Percentiles rank a stretch among this genome's conserved stretches.
Evolutionary conservation across 2,329 filamentous ascomycete genomes (phyloP).

Genomic region (Cryphonectria naterciae): DNA sequence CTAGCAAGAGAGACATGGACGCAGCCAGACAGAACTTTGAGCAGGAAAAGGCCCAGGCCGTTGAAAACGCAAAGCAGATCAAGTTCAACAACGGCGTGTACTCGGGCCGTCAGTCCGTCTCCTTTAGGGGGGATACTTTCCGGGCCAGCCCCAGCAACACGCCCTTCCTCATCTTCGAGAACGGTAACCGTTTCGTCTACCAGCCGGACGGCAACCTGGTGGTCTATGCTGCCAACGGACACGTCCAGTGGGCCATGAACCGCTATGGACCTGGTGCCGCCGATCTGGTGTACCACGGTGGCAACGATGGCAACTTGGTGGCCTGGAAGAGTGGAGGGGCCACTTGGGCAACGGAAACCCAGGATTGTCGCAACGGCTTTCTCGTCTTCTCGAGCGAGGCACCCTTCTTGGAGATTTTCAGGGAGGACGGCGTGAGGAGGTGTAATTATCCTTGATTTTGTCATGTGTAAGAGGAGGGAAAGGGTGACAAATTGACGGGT

Average conservation of each 20-base stretch:
- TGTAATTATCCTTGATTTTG: neutral
- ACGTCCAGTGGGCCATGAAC: neutral
- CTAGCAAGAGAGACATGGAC: neutral
- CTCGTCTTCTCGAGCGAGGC: conserved; percentile 7
- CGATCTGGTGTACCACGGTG: neutral
- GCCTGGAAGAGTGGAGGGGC: neutral
- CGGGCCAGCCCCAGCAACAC: neutral
- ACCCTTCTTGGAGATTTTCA: conserved; percentile 8
- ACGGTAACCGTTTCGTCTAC: conserved; percentile 3
- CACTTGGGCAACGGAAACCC: neutral
- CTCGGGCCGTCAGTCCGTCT: neutral
- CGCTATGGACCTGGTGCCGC: neutral
- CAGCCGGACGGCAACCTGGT: conserved; percentile 6
- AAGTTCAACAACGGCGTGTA: neutral
- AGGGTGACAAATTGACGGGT: no score
- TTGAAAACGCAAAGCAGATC: conserved; percentile 4
- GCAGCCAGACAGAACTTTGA: neutral
- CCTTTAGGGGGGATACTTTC: neutral
- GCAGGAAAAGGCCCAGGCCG: neutral
- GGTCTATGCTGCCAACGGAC: neutral
- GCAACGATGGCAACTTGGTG: conserved; percentile 6
- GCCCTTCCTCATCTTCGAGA: conserved; percentile 7
- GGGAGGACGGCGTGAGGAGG: neutral
- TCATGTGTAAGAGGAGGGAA: no score
- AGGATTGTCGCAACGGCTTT: neutral